These are phyloP conservation scores for Piper longum DNA, from an alignment of 164 flowering plant species.

Conservation along the genomic window DNA sequence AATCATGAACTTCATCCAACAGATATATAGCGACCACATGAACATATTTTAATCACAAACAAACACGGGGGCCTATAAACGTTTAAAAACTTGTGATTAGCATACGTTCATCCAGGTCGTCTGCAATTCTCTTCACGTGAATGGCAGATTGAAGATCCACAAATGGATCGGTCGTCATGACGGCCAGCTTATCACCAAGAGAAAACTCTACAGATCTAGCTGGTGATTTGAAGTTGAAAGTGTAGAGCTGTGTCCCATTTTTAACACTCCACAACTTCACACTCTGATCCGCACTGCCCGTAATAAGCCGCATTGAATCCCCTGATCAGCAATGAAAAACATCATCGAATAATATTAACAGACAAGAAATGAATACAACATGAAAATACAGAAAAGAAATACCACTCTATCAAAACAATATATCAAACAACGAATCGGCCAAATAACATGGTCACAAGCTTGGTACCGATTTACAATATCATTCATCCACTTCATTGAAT, in stretches of 20 bases:
- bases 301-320: slow-evolving; percentile 60
- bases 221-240: slow-evolving; percentile 64
- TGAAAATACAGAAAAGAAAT: neutral
- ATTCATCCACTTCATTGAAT: too few species aligned
- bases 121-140: slow-evolving; percentile 63
- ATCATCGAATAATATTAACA: neutral
- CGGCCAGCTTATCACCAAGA: slow-evolving; percentile 71
- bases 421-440: neutral
- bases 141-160: slow-evolving; percentile 74
- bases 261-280: slow-evolving; percentile 79
- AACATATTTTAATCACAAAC: neutral
- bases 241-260: slow-evolving; percentile 42
- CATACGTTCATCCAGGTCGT: slow-evolving; percentile 65
- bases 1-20: too few species aligned
- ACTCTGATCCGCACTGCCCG: slow-evolving; percentile 83
- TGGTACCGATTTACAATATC: neutral
- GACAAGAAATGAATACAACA: neutral
- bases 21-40: neutral
- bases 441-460: neutral
- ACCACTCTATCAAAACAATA: neutral
- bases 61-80: neutral
- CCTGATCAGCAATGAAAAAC: slow-evolving; percentile 20
- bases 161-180: slow-evolving; percentile 85
- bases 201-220: slow-evolving; percentile 71
- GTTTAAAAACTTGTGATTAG: neutral